Base-by-base conservation (phyloP, 805 yeast genomes). In the Jamesozyma piceae region DNA sequence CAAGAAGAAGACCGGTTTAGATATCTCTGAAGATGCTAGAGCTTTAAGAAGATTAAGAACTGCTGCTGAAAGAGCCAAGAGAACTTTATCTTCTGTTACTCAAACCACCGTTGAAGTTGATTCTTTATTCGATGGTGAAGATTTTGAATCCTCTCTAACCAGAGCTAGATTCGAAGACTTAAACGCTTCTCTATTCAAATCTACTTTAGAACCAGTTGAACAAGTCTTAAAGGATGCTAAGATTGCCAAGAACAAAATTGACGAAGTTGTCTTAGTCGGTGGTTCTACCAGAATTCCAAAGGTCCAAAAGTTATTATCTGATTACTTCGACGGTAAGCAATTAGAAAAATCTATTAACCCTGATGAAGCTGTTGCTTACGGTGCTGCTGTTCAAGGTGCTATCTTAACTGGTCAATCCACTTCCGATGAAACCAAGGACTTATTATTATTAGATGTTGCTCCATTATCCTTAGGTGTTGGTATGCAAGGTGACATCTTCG, bases 331-430 rank as follows among this genome's bases (percentile, higher is more conserved):
- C 64, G 97, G 97, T 70, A 89, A 89, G 78, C 89, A 86, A 72
- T 84, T 87, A 68, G 92, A 86, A 74, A 89, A 86, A 76, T 82
- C 95, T 55, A 89, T 88, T 72, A 88, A 88, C 88, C 97, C 97
- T 57, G 97, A 88, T 76, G 97, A 88, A 78, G 97, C 97, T 66
- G 97, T 88, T 69, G 97, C 96, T 64, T 87, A 87, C 78, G 97
- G 97, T 82, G 97, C 97, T 64, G 97, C 97, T 64, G 97, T 89
- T 62, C 97, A 89, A 77, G 97, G 95, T 75, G 97, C 97, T 67
- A 86, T 90, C 74, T 78, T 89, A 72, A 84, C 96, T 58, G 95
- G 95, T 75, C 88, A 76, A 71, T 77, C 86, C 50, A 81, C 87
- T 53, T 79, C 84, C 56, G 92, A 82, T 51, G 95, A 87, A 71